Conservation (phyloP, 1,284 basidiomycete species). For the Calocybe gambosa region DNA sequence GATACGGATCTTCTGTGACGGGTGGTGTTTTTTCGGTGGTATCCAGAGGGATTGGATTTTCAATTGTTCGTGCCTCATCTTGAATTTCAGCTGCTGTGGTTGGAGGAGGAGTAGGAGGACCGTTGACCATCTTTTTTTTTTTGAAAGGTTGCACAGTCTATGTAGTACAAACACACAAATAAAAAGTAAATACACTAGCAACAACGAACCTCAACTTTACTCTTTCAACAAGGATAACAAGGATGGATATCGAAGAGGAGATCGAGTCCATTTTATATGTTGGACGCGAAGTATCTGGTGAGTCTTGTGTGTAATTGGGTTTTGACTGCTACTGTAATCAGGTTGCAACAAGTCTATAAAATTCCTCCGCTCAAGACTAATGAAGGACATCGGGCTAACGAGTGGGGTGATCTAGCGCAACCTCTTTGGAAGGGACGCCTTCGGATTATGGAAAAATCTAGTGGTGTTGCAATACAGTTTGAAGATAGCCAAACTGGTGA, state of each 20-base stretch:
- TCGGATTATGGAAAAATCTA: slow-evolving; percentile 71
- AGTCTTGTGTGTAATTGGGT: slow-evolving; percentile 4
- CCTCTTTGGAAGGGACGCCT: slow-evolving; percentile 91
- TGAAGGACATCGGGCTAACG: slow-evolving; percentile 79
- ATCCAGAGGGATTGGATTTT: slow-evolving; percentile 1
- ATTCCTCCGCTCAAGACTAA: slow-evolving; percentile 79
- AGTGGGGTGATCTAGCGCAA: slow-evolving; percentile 77
- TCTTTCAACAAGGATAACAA: neutral
- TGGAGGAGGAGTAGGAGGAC: slow-evolving; percentile 55
- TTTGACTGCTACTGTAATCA: slow-evolving; percentile 12
- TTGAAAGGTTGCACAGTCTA: neutral
- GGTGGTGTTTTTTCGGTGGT: slow-evolving; percentile 11
- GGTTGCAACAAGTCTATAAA: slow-evolving; percentile 54
- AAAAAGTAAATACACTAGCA: neutral
- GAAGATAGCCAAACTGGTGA: slow-evolving; percentile 74
- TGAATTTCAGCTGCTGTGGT: slow-evolving; percentile 47
- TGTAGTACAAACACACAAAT: neutral
- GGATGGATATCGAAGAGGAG: slow-evolving; percentile 63
- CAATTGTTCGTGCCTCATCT: slow-evolving; percentile 34
- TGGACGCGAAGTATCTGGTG: slow-evolving; percentile 79
- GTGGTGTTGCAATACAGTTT: slow-evolving; percentile 56
- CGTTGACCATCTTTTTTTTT: slow-evolving; percentile 28
- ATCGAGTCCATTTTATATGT: slow-evolving; percentile 84
- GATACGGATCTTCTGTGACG: slow-evolving; percentile 29
- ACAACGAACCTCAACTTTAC: neutral